Percentiles rank a stretch among this genome's conserved stretches.
phyloP scores from a whole-genome alignment of 495 filamentous ascomycete genomes.

The Chaetomium fimeti region DNA sequence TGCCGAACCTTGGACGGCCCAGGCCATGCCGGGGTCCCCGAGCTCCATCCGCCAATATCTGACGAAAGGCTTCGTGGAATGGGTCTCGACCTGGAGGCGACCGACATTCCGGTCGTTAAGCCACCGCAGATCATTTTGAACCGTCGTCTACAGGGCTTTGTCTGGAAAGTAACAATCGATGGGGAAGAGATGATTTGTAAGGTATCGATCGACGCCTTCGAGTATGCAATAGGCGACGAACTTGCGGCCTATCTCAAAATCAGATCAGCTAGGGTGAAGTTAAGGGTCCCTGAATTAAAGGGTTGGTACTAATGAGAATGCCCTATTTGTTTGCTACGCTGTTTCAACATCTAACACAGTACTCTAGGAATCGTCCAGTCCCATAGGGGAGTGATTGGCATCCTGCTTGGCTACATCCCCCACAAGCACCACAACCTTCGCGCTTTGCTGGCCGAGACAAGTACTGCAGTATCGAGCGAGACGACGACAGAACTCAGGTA shows the following conservation, averaged over 20 bases:
- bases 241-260: conserved; percentile 7
- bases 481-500: too few species aligned
- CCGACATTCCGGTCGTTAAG: not conserved
- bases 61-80: not conserved
- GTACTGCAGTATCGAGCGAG: too few species aligned
- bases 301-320: conserved; percentile 1
- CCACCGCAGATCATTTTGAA: not conserved
- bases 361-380: conserved; percentile 4
- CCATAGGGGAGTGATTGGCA: conserved; percentile 1
- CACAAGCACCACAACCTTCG: conserved; percentile 9
- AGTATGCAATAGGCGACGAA: not conserved
- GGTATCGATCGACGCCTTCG: not conserved
- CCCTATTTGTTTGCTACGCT: too few species aligned
- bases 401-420: conserved; percentile 6
- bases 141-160: not conserved
- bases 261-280: not conserved
- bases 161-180: conserved; percentile 1
- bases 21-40: not conserved
- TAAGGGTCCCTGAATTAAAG: not conserved
- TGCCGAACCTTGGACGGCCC: not conserved
- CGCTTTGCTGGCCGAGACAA: not conserved
- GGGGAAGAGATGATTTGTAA: conserved; percentile 5
- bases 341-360: too few species aligned
- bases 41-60: not conserved
- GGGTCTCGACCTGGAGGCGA: not conserved